Evolutionary conservation across 768 basidiomycete genomes (phyloP).

Genomic region (Xanthoconium purpureum): DNA sequence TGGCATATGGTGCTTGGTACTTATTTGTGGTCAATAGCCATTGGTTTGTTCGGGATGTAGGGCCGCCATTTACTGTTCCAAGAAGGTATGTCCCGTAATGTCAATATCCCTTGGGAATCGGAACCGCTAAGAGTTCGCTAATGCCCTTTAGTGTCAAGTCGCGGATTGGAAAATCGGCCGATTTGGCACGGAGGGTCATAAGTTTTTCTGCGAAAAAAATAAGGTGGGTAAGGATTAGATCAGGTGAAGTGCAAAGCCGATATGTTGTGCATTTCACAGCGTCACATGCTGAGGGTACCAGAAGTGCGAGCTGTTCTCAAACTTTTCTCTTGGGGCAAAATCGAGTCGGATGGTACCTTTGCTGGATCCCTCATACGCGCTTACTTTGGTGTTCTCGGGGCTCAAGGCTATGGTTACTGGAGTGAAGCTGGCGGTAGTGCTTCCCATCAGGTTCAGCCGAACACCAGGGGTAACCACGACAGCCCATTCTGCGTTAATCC

Average conservation of each 20-base stretch:
- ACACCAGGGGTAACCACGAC: conserved; percentile 4
- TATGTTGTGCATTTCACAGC: conserved; percentile 17
- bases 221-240: conserved; percentile 22
- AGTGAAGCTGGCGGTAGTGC: conserved; percentile 34
- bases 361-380: conserved; percentile 33
- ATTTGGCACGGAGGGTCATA: conserved; percentile 31
- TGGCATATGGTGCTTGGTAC: background rate
- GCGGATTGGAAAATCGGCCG: conserved; percentile 34
- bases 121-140: background rate
- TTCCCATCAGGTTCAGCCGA: conserved; percentile 29
- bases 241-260: background rate
- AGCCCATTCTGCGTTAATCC: conserved; percentile 7
- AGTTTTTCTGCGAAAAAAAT: conserved; percentile 34
- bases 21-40: conserved; percentile 16
- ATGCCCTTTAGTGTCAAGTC: conserved; percentile 32
- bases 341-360: conserved; percentile 43
- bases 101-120: background rate
- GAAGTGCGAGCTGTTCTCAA: conserved; percentile 33
- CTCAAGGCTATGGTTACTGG: conserved; percentile 42
- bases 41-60: conserved; percentile 30
- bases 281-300: conserved; percentile 37
- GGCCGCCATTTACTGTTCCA: conserved; percentile 32
- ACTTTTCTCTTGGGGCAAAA: conserved; percentile 42
- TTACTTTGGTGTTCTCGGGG: conserved; percentile 38
- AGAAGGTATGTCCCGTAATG: conserved; percentile 12